Base-by-base conservation (phyloP, 2,329 filamentous ascomycete genomes). In the Lasiodiplodia hormozganensis region DNA sequence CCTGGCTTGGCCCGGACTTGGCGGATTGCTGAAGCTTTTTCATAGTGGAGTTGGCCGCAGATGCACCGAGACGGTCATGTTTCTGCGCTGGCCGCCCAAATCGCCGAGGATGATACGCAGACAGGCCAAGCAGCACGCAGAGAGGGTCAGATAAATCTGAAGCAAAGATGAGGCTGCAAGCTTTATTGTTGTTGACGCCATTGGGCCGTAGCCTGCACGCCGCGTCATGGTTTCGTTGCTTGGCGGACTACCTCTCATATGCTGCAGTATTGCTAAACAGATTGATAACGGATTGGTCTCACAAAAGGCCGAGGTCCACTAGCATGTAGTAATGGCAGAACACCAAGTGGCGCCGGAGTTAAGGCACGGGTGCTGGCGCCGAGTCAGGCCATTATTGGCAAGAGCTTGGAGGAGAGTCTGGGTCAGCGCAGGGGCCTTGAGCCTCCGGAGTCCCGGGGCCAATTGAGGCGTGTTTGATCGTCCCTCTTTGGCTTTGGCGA, bases 281-380 rank as follows among this genome's bases (percentile, higher is more conserved):
- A 18, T 43, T 43, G 40, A 43, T 43, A 7, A 18, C 31, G 31
- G 31, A 34, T 34, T 34, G 31, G 7, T 34, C 31, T 34, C 31
- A 7, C 40, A 43, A 43, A 16, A 43, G 43, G 43, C 43, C 43
- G 43, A 47, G 43, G 7, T n/a, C 40, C 43, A n/a, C 10, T 16
- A 47, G 43, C 43, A 6, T 18, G 23, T 28, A 12, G 51, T 23
- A 53, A 53, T 28, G 25, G 51, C 43, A 7, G 43, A 47, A 16
- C 43, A 47, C 6, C 43, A 16, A 47, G 18, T 62, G 58, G 58
- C 38, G 58, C 58, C 58, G 58, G 58, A 62, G 25, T 49, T 62
- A 51, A 49, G 58, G 40, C 16, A 12, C 16, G 43, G 12, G 12
- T 16, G 40, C 40, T 31, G 57, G 23, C 40, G 34, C 38, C 40